Conservation (phyloP, 176 grass and related monocot species). For the Cymbopogon citratus region DNA sequence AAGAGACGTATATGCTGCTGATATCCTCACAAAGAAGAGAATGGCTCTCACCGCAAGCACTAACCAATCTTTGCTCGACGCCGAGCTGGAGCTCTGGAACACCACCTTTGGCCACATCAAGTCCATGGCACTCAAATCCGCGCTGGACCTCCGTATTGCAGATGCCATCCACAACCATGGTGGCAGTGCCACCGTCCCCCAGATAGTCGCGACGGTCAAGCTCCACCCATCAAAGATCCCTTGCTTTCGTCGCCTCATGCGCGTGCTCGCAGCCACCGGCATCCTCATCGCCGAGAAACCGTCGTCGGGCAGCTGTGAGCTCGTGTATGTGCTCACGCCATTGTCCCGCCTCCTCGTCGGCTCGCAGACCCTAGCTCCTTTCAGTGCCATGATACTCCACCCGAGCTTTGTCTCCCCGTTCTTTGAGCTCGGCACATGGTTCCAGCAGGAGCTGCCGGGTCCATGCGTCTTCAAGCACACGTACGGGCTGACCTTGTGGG, state of each 20-base stretch:
- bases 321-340: slow-evolving; percentile 2
- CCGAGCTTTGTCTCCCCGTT: background rate
- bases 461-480: no score
- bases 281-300: background rate
- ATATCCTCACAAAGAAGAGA: background rate
- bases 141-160: slow-evolving; percentile 10
- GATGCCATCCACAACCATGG: slow-evolving; percentile 15
- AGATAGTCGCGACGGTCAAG: background rate
- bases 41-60: background rate
- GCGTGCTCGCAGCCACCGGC: background rate
- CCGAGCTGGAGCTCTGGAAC: slow-evolving; percentile 19
- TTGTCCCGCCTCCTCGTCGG: slow-evolving; percentile 3
- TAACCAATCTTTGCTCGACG: slow-evolving; percentile 5
- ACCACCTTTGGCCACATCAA: background rate
- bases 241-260: slow-evolving; percentile 6
- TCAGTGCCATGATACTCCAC: background rate
- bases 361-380: background rate
- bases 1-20: no score
- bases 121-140: slow-evolving; percentile 29
- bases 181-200: background rate
- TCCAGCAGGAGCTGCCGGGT: background rate
- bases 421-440: background rate
- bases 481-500: no score
- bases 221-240: slow-evolving; percentile 20
- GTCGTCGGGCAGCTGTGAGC: background rate